Evolutionary conservation across 2,329 filamentous ascomycete genomes (phyloP), one percentile per base, ranked within the genome.

Genomic region (Penicillium sp.): DNA sequence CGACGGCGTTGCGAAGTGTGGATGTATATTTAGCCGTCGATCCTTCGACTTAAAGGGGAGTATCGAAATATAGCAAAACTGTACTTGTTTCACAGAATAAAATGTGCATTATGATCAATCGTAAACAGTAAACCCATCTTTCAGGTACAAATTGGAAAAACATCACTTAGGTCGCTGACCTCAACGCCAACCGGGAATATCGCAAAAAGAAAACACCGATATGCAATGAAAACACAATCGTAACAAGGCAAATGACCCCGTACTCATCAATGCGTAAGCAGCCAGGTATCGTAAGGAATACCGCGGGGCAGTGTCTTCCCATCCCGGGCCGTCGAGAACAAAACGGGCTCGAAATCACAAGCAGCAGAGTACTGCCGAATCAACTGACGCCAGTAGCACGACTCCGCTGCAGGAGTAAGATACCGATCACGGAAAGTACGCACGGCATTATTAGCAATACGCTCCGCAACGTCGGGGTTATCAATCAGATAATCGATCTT

Each of bases 1-100:
- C 90, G 5, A 90, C 86, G 65, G 92, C 92, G 9, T 74, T 96
- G 63, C 89, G 95, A 71, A 90, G 86, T 63, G 91, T 90, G 15
- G 31, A 50, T 21, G 9, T 31, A 32, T 50, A 25, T 42, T 34
- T 50, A 42, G 38, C 27, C 6, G 12, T 18, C 16, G 25, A 39
- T 31, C n/a, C 46, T 48, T 15, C 35, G 3, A 2, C 6, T 29
- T 39, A 27, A 23, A 10, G 5, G 27, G 5, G 27, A 29, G 6
- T 35, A 37, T 27, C 8, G 31, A 10, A 42, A 25, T 12, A 35
- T 21, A n/a, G 27, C 7, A 9, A 21, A 18, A 6, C 15, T 6
- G 15, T 3, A 4, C 0, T 4, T 15, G 16, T 27, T 12, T 21
- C 25, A 46, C 16, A 9, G 31, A 32, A 23, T 10, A n/a, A 13